Base-by-base conservation (phyloP, 164 flowering plant genomes). In the Tetracentron sinense region DNA sequence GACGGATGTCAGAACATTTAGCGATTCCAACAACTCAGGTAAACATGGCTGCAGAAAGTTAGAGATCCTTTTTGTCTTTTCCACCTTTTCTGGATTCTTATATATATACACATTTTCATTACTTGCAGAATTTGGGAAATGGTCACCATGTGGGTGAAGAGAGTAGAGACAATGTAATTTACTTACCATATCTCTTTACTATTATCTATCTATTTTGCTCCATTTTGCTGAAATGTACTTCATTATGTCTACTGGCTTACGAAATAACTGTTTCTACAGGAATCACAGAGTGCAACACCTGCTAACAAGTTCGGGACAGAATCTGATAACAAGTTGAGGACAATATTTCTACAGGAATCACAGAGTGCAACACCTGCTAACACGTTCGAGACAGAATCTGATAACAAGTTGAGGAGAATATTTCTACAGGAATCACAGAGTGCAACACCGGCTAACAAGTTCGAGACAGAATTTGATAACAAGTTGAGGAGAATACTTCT, bases 121-220 rank as follows among this genome's bases (percentile, higher is more conserved):
- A 11, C 30, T 70, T 81, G 82, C 90, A 93, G 97, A 74, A 27
- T 56, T 22, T 74, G 78, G 94, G 81, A 65, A 87, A 90, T 84
- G 98, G 97, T 55, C 79, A 85, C 74, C 87, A 75, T 68, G 70
- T 65, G 58, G 75, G 27, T 70, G 85, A 82, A 71, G 84, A 80
- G 42, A 77, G 30, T 49, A 74, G 47, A 72, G 65, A 69, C 48
- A 70, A 75, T 74, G 90, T 87, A 83, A 62, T 51, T 22, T 44
- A 16, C n/a, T 22, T 52, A 30, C 22, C 54, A 26, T 61, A 28
- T 12, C 54, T 22, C 17, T 48, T 47, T 50, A 28, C 56, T n/a
- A 20, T 25, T 69, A n/a, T 28, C 21, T 28, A 6, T 7, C 30
- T 19, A 3, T 56, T 25, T 54, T 61, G 30, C 6, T n/a, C n/a